Evolutionary conservation across 2,329 filamentous ascomycete genomes (phyloP), one percentile per base, ranked within the genome.

Genomic region (Clarireedia hainanense): DNA sequence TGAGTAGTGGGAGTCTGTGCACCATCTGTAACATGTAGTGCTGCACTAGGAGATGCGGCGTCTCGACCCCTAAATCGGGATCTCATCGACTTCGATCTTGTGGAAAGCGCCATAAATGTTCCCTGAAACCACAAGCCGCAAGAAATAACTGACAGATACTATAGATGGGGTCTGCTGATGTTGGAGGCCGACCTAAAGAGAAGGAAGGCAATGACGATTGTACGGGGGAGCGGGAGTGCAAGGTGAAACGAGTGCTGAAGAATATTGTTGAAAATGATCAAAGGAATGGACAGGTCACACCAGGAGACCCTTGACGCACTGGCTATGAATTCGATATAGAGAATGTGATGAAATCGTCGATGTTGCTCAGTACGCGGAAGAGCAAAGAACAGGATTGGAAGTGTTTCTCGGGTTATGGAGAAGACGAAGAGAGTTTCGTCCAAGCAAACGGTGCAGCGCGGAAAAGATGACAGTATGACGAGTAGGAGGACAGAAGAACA

Each of bases 231-330:
- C 43, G 34, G 52, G 17, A 17, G 49, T 46, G 52, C 34, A 23
- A 30, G 56, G 43, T 64, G 61, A 64, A 63, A 66, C 62, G 20
- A 20, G 20, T 20, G 20, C 20, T 20, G 20, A 20, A 20, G 20
- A 20, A 20, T 20, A 20, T 20, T 3, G 20, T 20, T 30, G 48
- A 51, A 45, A 42, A 24, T 55, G 48, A 47, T 47, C 40, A 60
- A 67, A 68, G 57, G 65, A 68, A 55, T 62, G 63, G 62, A 67
- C 64, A 63, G 66, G 65, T 42, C 55, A 67, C 65, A 55, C 65
- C 64, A 63, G 66, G 65, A 66, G 60, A 63, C 65, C 66, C 63
- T 60, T 57, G 48, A 56, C 55, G 47, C 23, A 54, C 49, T 36
- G 42, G 48, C 40, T 46, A 30, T 56, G 58, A 56, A 54, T 47